A percentile compares a stretch with the other conserved stretches of the same genome.
Conservation (phyloP, 345 rosid species). For the Gossypium bickii region DNA sequence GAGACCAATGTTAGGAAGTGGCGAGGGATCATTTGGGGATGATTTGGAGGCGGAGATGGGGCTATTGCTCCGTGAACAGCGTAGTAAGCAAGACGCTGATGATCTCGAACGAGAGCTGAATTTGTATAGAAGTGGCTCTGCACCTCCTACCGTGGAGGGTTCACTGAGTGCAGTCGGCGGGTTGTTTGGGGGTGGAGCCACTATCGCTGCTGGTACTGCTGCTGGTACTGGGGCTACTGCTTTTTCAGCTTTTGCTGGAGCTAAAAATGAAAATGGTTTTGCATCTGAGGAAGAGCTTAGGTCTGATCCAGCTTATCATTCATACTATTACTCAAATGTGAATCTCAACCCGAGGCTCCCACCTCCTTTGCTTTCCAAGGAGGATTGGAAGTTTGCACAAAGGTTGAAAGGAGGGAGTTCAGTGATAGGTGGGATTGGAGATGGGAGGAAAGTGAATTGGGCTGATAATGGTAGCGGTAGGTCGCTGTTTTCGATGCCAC, state of each 20-base stretch:
- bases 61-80: slow-evolving; percentile 43
- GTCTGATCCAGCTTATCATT: slow-evolving; percentile 71
- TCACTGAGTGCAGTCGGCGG: slow-evolving; percentile 35
- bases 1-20: slow-evolving; percentile 64
- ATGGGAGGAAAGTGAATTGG: slow-evolving; percentile 55
- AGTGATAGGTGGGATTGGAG: slow-evolving; percentile 48
- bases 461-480: slow-evolving; percentile 43
- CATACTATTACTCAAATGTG: slow-evolving; percentile 69
- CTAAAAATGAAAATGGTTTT: slow-evolving; percentile 40
- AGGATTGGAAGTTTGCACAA: slow-evolving; percentile 50
- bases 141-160: background rate
- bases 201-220: slow-evolving; percentile 1
- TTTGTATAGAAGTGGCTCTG: slow-evolving; percentile 38
- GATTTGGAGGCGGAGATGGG: slow-evolving; percentile 77
- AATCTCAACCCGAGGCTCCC: slow-evolving; percentile 91
- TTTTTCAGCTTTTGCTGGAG: slow-evolving; percentile 43
- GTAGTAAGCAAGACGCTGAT: slow-evolving; percentile 49
- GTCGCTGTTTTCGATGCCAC: slow-evolving; percentile 70
- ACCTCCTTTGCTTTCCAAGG: slow-evolving; percentile 73
- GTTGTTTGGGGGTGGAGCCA: slow-evolving; percentile 41
- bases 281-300: slow-evolving; percentile 61
- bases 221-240: slow-evolving; percentile 18
- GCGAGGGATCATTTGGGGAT: slow-evolving; percentile 66
- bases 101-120: slow-evolving; percentile 60
- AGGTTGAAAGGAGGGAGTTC: slow-evolving; percentile 62